Evolutionary conservation across 2,329 filamentous ascomycete species (phyloP).

Genomic region (Alternaria conjuncta): DNA sequence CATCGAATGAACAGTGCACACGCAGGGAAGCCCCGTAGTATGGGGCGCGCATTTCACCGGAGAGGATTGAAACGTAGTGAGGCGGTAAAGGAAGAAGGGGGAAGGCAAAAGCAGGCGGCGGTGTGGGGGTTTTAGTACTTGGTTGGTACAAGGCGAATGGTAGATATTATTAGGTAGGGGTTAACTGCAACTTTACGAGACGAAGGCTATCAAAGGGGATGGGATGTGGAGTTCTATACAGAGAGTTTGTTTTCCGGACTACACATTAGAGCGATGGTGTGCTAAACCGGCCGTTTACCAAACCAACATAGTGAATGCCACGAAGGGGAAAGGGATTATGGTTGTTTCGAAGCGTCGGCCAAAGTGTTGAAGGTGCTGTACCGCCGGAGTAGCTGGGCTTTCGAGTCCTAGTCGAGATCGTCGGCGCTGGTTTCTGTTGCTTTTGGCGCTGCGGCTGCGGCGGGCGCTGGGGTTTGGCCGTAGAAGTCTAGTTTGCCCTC

Average conservation of each 20-base stretch:
- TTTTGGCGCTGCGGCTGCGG: constrained; percentile 9
- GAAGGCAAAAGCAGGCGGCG: neutral
- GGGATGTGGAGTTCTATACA: neutral
- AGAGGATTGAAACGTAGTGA: neutral
- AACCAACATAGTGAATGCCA: neutral
- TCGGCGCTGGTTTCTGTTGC: constrained; percentile 37
- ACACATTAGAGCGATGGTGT: constrained; percentile 1
- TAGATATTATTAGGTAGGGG: neutral
- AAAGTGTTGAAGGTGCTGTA: neutral
- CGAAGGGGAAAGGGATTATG: neutral
- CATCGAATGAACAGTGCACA: neutral
- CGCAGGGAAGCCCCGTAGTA: neutral
- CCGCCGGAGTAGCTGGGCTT: neutral
- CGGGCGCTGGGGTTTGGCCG: constrained; percentile 42
- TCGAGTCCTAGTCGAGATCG: constrained; percentile 41
- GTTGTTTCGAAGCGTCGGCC: neutral
- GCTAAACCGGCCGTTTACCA: neutral
- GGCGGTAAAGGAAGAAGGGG: neutral
- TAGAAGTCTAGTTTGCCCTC: constrained; percentile 78
- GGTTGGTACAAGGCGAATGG: neutral
- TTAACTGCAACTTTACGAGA: neutral
- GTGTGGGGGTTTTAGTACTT: neutral
- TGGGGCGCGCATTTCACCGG: neutral
- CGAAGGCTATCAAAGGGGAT: neutral
- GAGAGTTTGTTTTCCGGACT: neutral